These are phyloP conservation scores for Hypoxylon fragiforme DNA, from an alignment of 495 filamentous ascomycete species.

Conservation along the genomic window DNA sequence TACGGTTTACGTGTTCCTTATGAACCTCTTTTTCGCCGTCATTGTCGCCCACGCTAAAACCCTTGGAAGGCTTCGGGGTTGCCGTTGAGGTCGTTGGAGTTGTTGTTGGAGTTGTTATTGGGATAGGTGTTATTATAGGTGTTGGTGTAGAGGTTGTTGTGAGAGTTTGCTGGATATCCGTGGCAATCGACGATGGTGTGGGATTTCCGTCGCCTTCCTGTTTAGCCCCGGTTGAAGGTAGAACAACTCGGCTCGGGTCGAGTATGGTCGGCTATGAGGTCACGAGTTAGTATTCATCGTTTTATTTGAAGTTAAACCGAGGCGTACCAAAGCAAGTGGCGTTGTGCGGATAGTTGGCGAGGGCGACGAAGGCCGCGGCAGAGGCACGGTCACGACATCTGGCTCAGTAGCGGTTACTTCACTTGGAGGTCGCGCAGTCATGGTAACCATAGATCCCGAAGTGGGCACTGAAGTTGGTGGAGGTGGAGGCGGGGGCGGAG, in stretches of 20 bases:
- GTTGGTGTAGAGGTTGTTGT: neutral
- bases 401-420: slow-evolving; percentile 3
- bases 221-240: slow-evolving; percentile 4
- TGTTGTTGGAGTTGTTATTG: neutral
- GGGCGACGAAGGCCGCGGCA: neutral
- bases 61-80: neutral
- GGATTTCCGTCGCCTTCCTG: neutral
- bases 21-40: slow-evolving; percentile 15
- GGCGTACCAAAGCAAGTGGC: slow-evolving; percentile 3
- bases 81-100: neutral
- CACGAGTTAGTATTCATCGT: slow-evolving; percentile 6
- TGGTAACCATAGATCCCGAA: slow-evolving; percentile 16
- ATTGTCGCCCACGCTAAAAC: slow-evolving; percentile 13
- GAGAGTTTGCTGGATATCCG: neutral
- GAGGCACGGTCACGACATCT: neutral
- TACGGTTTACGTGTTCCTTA: slow-evolving; percentile 20
- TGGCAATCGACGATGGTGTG: neutral
- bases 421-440: slow-evolving; percentile 16
- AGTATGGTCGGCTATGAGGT: neutral
- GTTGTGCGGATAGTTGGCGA: neutral
- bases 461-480: slow-evolving; percentile 9
- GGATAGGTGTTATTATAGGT: no score
- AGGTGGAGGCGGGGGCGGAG: slow-evolving; percentile 6
- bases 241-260: neutral
- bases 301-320: neutral